Evolutionary conservation across 2,329 filamentous ascomycete genomes (phyloP), one percentile per base, ranked within the genome.

Genomic region (Colletotrichum sp.): DNA sequence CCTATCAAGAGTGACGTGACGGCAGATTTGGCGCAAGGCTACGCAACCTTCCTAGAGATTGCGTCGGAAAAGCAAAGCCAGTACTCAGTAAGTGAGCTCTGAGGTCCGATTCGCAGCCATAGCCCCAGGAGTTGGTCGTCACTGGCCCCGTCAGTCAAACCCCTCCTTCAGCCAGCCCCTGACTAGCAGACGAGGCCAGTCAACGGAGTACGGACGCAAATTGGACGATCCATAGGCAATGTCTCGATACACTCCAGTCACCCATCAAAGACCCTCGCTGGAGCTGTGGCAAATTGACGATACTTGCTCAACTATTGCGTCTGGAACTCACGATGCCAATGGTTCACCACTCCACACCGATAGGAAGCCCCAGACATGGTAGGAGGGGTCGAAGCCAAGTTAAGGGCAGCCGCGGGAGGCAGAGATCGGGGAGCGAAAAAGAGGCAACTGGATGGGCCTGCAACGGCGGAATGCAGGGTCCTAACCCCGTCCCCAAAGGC

Each of bases 401-500:
- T 32, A 26, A 26, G 28, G 61, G 34, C 26, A 36, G 30, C 28
- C 34, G 72, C 36, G 13, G n/a, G 39, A 67, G 43, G 18, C 57
- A 63, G 69, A 64, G 36, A 72, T 28, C 32, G 48, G 16, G 24
- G 21, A 13, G 39, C 15, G 5, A 55, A 34, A 30, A 18, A 72
- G 61, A 72, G 61, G 24, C 57, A 63, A 39, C 55, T 43, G 36
- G 55, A 48, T 32, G 66, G 73, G 61, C 48, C 52, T 36, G 21
- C 63, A 72, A 55, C 36, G 36, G 18, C 57, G 64, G 70, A 68
- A 75, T 73, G 64, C 70, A 73, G 73, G 64, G 73, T 65, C 70
- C 63, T 60, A 65, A 52, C 64, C 70, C 64, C 43, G 66, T 48
- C 39, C 43, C 12, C 63, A 68, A 55, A 34, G 61, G 30, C 57